A percentile compares a stretch with the other conserved stretches of the same genome.
Conservation (phyloP, 2,329 filamentous ascomycete genomes). For the Ophiostoma angusticollis region DNA sequence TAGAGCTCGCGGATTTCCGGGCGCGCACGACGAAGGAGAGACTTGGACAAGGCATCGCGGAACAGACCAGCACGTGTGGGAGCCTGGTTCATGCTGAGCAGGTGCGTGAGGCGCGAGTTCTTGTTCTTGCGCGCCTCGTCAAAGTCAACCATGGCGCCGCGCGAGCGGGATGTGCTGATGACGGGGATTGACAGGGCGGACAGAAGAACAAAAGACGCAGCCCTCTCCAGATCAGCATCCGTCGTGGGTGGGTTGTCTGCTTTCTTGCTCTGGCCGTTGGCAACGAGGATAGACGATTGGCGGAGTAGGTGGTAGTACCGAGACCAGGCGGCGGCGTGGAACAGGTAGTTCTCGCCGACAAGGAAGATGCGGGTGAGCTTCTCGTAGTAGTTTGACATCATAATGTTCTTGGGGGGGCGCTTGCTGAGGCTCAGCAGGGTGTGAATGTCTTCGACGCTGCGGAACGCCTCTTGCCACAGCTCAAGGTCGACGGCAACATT, state of each 20-base stretch:
- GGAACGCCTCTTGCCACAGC: constrained; percentile 98
- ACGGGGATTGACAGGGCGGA: constrained; percentile 96
- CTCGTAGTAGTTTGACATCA: constrained; percentile 99
- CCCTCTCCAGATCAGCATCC: constrained; percentile 84
- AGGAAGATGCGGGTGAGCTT: constrained; percentile 98
- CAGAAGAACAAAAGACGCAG: constrained; percentile 87
- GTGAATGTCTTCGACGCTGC: constrained; percentile 97
- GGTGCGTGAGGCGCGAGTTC: constrained; percentile 91
- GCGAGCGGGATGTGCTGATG: constrained; percentile 94
- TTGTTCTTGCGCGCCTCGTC: constrained; percentile 98
- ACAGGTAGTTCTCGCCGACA: constrained; percentile 97
- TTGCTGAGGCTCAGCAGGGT: constrained; percentile 95
- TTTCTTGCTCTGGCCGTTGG: constrained; percentile 78
- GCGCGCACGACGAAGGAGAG: constrained; percentile 78
- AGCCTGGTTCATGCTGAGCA: constrained; percentile 82
- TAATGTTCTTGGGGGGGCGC: constrained; percentile 93
- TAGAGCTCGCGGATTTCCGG: constrained; percentile 95
- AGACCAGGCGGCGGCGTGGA: constrained; percentile 96
- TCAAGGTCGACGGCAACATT: constrained; percentile 97
- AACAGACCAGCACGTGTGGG: constrained; percentile 85
- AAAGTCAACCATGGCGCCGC: constrained; percentile 89
- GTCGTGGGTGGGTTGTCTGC: constrained; percentile 83
- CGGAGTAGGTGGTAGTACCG: constrained; percentile 94
- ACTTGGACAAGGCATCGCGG: constrained; percentile 92
- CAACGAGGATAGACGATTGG: constrained; percentile 72